A percentile compares a stretch with the other conserved stretches of the same genome.
phyloP scores from a whole-genome alignment of 495 filamentous ascomycete species.

The Haplographium delicatum region DNA sequence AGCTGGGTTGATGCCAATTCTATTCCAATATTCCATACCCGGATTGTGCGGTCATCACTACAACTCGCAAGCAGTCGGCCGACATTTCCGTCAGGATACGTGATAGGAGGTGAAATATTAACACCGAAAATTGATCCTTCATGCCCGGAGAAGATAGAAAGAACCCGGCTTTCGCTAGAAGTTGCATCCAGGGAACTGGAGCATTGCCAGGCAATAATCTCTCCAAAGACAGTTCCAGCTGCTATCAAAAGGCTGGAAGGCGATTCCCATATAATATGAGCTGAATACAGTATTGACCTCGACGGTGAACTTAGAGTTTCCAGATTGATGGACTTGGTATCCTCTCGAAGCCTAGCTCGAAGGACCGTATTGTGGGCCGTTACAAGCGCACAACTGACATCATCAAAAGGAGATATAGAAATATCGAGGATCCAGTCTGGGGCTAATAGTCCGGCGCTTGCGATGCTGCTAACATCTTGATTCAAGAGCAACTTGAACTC shows the following conservation, averaged over 20 bases:
- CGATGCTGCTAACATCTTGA: constrained; percentile 6
- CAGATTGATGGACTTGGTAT: constrained; percentile 21
- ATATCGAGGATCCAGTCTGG: constrained; percentile 84
- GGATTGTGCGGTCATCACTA: constrained; percentile 89
- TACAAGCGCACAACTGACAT: constrained; percentile 43
- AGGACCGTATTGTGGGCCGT: constrained; percentile 81
- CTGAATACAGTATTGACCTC: constrained; percentile 83
- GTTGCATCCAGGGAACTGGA: constrained; percentile 23
- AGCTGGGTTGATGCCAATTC: background rate
- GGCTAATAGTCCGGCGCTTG: constrained; percentile 29
- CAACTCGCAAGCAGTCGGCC: constrained; percentile 75
- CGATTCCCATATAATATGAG: constrained; percentile 59
- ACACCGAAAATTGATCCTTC: constrained; percentile 93
- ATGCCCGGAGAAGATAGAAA: constrained; percentile 78
- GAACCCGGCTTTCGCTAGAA: constrained; percentile 37
- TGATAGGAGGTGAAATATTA: constrained; percentile 60
- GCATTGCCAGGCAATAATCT: constrained; percentile 86
- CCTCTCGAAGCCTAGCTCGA: constrained; percentile 25
- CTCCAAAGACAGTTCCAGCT: constrained; percentile 88
- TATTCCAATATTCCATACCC: constrained; percentile 71
- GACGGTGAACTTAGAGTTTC: constrained; percentile 59
- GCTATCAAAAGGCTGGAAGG: constrained; percentile 62
- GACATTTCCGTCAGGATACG: constrained; percentile 27
- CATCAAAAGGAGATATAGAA: constrained; percentile 41
- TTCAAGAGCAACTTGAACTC: constrained; percentile 5